phyloP scores from a whole-genome alignment of 805 yeast species.

The Lipomyces mesembrius region DNA sequence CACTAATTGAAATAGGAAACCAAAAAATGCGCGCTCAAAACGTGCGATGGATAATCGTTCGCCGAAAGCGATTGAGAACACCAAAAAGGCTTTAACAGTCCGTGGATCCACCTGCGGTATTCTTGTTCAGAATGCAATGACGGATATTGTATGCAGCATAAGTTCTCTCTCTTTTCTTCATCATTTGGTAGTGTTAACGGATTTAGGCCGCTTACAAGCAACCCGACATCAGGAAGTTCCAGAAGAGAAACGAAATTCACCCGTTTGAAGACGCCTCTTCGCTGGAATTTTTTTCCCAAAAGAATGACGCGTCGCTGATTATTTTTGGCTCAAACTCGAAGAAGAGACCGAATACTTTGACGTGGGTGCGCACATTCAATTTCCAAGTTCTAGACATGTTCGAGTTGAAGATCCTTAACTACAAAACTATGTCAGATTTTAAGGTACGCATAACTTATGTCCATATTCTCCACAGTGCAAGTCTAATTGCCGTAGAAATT shows the following conservation, averaged over 20 bases:
- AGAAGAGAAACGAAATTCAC: constrained; percentile 82
- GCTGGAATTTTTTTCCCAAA: constrained; percentile 90
- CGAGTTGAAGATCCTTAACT: constrained; percentile 74
- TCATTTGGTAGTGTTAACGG: constrained; percentile 4
- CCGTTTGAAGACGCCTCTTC: constrained; percentile 91
- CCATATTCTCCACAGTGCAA: background rate
- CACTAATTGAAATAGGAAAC: constrained; percentile 54
- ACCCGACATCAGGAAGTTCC: constrained; percentile 85
- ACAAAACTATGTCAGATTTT: constrained; percentile 78
- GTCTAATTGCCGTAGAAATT: constrained; percentile 3
- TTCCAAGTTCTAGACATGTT: constrained; percentile 91
- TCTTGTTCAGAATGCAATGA: constrained; percentile 82
- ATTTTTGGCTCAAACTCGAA: constrained; percentile 81
- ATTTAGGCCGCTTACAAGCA: constrained; percentile 57
- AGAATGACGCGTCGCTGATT: constrained; percentile 86
- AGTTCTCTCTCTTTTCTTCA: background rate
- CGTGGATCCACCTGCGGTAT: constrained; percentile 85
- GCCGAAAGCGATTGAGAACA: constrained; percentile 85
- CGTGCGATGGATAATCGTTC: constrained; percentile 90
- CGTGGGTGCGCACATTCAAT: constrained; percentile 88
- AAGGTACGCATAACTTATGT: constrained; percentile 37
- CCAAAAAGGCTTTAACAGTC: constrained; percentile 85
- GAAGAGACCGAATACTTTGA: constrained; percentile 89
- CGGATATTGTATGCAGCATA: constrained; percentile 57
- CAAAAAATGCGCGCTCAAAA: constrained; percentile 94